Percentiles rank a stretch among this genome's conserved stretches.
Conservation (phyloP, 495 filamentous ascomycete species). For the Amphirosellinia nigrospora region DNA sequence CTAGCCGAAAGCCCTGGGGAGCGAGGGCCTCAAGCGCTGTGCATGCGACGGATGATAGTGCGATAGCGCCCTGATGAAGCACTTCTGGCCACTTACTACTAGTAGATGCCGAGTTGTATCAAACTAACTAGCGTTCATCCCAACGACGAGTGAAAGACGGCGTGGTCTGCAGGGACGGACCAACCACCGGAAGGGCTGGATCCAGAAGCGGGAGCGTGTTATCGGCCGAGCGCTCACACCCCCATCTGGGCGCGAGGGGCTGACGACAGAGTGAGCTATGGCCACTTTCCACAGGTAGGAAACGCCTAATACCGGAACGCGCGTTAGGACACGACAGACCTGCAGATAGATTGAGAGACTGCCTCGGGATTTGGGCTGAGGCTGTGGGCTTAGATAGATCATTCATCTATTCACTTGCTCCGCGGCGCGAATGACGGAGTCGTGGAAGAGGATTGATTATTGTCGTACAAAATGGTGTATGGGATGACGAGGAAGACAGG, state of each 20-base stretch:
- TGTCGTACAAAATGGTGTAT: conserved; percentile 3
- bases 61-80: conserved; percentile 24
- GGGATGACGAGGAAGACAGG: background rate
- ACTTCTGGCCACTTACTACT: conserved; percentile 35
- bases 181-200: conserved; percentile 39
- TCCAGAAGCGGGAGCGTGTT: conserved; percentile 41
- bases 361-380: conserved; percentile 10
- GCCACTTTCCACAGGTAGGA: conserved; percentile 24
- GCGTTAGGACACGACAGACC: conserved; percentile 14
- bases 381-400: conserved; percentile 3
- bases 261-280: conserved; percentile 24
- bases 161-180: conserved; percentile 37
- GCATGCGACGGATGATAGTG: conserved; percentile 24
- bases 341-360: conserved; percentile 14
- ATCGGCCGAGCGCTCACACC: conserved; percentile 36
- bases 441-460: conserved; percentile 6
- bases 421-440: background rate
- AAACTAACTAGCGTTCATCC: conserved; percentile 34
- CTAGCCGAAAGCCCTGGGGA: conserved; percentile 27
- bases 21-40: conserved; percentile 29
- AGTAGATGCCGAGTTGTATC: conserved; percentile 11
- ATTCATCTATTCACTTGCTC: conserved; percentile 1
- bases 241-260: conserved; percentile 21
- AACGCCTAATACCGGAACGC: conserved; percentile 25
- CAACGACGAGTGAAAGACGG: conserved; percentile 39